Conservation (phyloP, 768 basidiomycete species). For the Xerocomellus chrysenteron region DNA sequence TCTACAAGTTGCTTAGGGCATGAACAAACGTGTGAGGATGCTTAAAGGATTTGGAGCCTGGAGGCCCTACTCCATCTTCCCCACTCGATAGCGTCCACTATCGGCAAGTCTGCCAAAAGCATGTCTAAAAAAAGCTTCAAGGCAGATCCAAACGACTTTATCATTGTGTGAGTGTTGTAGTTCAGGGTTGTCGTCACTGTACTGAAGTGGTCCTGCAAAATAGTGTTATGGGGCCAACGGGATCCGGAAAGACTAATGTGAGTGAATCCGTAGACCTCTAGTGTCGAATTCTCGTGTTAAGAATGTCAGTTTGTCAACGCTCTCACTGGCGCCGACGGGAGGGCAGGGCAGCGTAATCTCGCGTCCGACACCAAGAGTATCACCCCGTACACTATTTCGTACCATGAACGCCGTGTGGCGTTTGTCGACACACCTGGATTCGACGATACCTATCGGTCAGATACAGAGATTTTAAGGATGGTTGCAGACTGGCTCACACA, state of each 20-base stretch:
- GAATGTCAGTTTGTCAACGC: conserved; percentile 13
- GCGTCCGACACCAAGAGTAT: conserved; percentile 11
- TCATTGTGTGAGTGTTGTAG: conserved; percentile 14
- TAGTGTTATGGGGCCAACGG: conserved; percentile 25
- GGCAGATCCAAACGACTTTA: conserved; percentile 1
- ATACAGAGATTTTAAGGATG: conserved; percentile 5
- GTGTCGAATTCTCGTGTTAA: neutral
- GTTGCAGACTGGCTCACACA: conserved; percentile 19
- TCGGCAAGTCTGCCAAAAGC: neutral
- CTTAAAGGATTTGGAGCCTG: too few relatives aligned
- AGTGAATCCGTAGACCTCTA: too few relatives aligned
- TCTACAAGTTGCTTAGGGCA: too few relatives aligned
- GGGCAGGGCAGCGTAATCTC: neutral
- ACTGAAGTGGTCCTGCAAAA: neutral
- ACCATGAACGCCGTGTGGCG: neutral
- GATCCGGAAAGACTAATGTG: too few relatives aligned
- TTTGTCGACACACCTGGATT: conserved; percentile 23
- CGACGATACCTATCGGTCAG: conserved; percentile 17
- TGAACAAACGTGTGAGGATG: too few relatives aligned
- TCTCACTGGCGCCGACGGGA: conserved; percentile 1
- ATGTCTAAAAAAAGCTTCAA: conserved; percentile 2
- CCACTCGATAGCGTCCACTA: neutral
- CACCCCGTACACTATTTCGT: neutral
- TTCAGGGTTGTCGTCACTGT: neutral
- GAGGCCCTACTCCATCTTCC: neutral